Percentiles rank a stretch among this genome's conserved stretches.
phyloP scores from a whole-genome alignment of 2,329 filamentous ascomycete genomes.

The Neophaeococcomyces aloes region DNA sequence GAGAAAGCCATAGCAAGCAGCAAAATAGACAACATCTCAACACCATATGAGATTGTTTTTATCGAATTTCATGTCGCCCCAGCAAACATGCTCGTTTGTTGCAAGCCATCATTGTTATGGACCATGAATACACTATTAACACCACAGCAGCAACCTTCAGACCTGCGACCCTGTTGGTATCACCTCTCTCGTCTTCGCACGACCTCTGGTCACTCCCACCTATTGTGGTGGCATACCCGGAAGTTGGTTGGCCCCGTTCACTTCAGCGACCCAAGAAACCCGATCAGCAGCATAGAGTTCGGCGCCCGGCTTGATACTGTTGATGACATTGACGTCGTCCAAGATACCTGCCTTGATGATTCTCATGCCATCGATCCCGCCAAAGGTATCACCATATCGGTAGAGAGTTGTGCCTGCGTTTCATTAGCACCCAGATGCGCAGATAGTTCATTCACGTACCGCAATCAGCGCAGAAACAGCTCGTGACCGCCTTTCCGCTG shows the following conservation, averaged over 20 bases:
- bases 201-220: too few relatives aligned
- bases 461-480: conserved; percentile 30
- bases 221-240: conserved; percentile 11
- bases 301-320: conserved; percentile 23
- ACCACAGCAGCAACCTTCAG: too few relatives aligned
- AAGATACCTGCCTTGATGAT: conserved; percentile 30
- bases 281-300: conserved; percentile 25
- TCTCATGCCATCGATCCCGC: conserved; percentile 23
- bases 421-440: neutral
- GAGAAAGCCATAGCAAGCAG: too few relatives aligned
- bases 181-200: too few relatives aligned
- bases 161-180: too few relatives aligned
- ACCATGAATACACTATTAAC: too few relatives aligned
- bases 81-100: too few relatives aligned
- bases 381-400: conserved; percentile 19
- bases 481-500: conserved; percentile 28
- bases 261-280: conserved; percentile 10
- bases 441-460: conserved; percentile 16
- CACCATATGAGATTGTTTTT: too few relatives aligned
- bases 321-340: conserved; percentile 25
- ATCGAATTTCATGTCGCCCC: too few relatives aligned
- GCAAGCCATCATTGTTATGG: too few relatives aligned
- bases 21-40: too few relatives aligned
- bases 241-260: conserved; percentile 15
- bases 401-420: conserved; percentile 21